phyloP scores from a whole-genome alignment of 164 flowering plant species.

The Dillenia suffruticosa region DNA sequence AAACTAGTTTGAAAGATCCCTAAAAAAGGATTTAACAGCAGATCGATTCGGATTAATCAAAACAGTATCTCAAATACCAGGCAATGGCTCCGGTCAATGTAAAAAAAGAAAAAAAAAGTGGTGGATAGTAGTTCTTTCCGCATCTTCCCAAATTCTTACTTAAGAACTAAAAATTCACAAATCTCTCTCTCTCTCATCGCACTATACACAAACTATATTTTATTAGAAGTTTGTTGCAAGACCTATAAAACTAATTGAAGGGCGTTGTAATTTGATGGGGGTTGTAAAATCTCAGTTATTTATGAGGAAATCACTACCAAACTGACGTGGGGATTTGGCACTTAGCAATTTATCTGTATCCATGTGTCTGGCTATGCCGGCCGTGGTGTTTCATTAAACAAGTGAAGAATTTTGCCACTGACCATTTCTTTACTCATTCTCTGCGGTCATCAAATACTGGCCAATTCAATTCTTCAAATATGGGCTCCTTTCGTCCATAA shows the following conservation, averaged over 20 bases:
- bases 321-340: slow-evolving; percentile 26
- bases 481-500: slow-evolving; percentile 16
- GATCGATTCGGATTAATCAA: no score
- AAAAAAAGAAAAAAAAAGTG: no score
- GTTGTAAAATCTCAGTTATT: not conserved
- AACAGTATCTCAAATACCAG: no score
- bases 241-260: not conserved
- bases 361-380: slow-evolving; percentile 37
- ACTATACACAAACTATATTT: no score
- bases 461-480: slow-evolving; percentile 13
- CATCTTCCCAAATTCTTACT: not conserved
- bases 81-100: no score
- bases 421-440: slow-evolving; percentile 18
- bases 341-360: slow-evolving; percentile 17
- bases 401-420: slow-evolving; percentile 2
- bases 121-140: slow-evolving; percentile 6
- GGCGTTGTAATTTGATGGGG: not conserved
- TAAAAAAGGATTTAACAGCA: no score
- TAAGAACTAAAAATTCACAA: not conserved
- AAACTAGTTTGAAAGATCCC: no score
- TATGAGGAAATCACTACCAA: slow-evolving; percentile 24
- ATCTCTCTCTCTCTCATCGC: not conserved
- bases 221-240: no score
- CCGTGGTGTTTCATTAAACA: slow-evolving; percentile 21
- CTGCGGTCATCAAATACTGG: slow-evolving; percentile 1